phyloP scores from a whole-genome alignment of 2,329 filamentous ascomycete genomes.

The Fusarium incarnatum region DNA sequence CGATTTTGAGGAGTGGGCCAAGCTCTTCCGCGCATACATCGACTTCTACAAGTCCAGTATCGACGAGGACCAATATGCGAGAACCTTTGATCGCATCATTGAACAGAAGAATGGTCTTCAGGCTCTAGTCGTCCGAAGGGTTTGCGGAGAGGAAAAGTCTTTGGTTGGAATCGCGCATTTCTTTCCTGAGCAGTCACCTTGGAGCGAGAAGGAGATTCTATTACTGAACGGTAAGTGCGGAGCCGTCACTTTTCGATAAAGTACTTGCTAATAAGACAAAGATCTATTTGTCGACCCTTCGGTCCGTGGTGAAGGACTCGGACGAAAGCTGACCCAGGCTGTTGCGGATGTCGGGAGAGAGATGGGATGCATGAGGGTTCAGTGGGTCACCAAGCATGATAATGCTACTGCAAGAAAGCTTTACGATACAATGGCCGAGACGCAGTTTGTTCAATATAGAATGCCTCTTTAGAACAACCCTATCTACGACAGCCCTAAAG shows the following conservation, averaged over 20 bases:
- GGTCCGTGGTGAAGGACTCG: slow-evolving; percentile 10
- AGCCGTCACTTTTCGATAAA: rapidly evolving
- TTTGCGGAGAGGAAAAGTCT: background rate
- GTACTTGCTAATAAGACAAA: background rate
- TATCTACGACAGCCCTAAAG: rapidly evolving
- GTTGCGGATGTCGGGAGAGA: slow-evolving; percentile 26
- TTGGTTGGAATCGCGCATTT: slow-evolving; percentile 32
- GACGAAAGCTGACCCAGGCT: slow-evolving; percentile 21
- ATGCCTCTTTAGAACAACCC: background rate
- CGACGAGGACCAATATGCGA: slow-evolving; percentile 19
- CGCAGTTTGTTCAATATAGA: slow-evolving; percentile 30
- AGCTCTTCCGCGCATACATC: slow-evolving; percentile 27
- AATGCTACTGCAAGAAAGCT: slow-evolving; percentile 18
- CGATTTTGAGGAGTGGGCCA: slow-evolving; percentile 30
- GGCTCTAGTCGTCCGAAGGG: slow-evolving; percentile 14
- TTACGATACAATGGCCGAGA: slow-evolving; percentile 33
- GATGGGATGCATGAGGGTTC: slow-evolving; percentile 24
- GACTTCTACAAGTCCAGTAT: slow-evolving; percentile 28
- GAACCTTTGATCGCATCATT: slow-evolving; percentile 28
- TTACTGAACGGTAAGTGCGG: slow-evolving; percentile 18
- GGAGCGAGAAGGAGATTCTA: slow-evolving; percentile 35
- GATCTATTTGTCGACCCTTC: slow-evolving; percentile 24
- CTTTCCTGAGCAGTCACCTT: slow-evolving; percentile 35
- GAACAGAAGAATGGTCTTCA: slow-evolving; percentile 15
- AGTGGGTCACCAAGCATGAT: slow-evolving; percentile 37